phyloP scores from a whole-genome alignment of 139 green algal genomes.

The Coccomyxa sp. region DNA sequence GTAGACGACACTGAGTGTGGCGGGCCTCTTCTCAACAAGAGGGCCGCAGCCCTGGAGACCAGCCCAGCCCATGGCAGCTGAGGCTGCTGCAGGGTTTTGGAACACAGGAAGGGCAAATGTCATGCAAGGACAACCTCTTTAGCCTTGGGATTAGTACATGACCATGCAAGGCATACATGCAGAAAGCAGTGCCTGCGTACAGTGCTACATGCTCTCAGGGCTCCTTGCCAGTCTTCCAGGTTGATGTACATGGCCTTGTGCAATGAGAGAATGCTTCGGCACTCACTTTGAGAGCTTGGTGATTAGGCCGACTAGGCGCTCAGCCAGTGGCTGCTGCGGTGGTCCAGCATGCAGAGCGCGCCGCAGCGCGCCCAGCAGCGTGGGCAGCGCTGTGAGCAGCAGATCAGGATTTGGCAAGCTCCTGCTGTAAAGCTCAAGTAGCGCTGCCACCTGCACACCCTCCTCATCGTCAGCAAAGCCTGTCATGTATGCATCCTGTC shows the following conservation, averaged over 20 bases:
- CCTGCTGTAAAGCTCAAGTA: background rate
- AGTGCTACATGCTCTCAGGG: too few species aligned
- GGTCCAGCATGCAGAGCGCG: constrained; percentile 17
- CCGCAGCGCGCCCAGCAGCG: constrained; percentile 46
- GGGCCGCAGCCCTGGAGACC: too few species aligned
- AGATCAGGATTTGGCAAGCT: constrained; percentile 17
- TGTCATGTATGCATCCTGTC: too few species aligned
- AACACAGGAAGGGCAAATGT: background rate
- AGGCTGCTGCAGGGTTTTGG: background rate
- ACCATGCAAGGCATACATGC: background rate
- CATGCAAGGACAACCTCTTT: too few species aligned
- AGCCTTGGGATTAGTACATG: too few species aligned
- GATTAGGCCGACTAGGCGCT: constrained; percentile 45
- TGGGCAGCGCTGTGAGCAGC: constrained; percentile 33
- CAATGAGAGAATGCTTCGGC: background rate
- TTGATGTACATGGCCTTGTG: too few species aligned
- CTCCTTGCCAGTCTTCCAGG: too few species aligned
- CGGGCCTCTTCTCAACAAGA: background rate
- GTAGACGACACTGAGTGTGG: background rate
- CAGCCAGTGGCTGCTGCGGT: constrained; percentile 30
- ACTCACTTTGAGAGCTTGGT: constrained; percentile 30
- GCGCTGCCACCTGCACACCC: too few species aligned
- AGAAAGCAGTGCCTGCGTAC: background rate
- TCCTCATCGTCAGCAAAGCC: too few species aligned
- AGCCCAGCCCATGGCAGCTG: too few species aligned